Conservation (phyloP, 305 asterid genomes). For the Withania somnifera region DNA sequence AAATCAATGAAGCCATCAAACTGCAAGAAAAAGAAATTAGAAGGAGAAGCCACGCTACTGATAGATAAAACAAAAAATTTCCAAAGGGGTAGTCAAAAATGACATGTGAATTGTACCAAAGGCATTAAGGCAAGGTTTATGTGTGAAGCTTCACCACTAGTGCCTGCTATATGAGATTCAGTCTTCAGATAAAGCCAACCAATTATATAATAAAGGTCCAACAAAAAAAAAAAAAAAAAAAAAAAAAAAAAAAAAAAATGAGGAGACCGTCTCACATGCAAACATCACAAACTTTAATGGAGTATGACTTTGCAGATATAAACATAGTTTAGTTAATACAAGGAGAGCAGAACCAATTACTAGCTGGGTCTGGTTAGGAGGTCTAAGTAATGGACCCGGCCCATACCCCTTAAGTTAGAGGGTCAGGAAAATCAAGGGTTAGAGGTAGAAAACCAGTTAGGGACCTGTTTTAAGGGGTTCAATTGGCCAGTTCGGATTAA, state of each 20-base stretch:
- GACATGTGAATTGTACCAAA: background rate
- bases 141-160: background rate
- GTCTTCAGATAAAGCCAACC: background rate
- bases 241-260: background rate
- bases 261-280: background rate
- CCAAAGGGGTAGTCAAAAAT: background rate
- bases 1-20: slow-evolving; percentile 92
- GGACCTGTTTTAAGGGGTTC: background rate
- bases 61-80: background rate
- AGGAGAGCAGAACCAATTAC: background rate
- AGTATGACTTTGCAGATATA: background rate
- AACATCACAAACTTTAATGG: background rate
- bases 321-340: background rate
- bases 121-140: background rate
- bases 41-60: background rate
- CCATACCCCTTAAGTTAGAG: too few species aligned
- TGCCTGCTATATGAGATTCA: background rate
- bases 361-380: background rate
- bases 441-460: background rate
- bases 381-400: background rate
- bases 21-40: slow-evolving; percentile 24
- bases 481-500: background rate
- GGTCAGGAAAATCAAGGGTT: background rate
- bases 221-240: background rate
- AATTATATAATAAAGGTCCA: background rate